phyloP scores from a whole-genome alignment of 768 basidiomycete species.

The Hygrocybe coccinea region DNA sequence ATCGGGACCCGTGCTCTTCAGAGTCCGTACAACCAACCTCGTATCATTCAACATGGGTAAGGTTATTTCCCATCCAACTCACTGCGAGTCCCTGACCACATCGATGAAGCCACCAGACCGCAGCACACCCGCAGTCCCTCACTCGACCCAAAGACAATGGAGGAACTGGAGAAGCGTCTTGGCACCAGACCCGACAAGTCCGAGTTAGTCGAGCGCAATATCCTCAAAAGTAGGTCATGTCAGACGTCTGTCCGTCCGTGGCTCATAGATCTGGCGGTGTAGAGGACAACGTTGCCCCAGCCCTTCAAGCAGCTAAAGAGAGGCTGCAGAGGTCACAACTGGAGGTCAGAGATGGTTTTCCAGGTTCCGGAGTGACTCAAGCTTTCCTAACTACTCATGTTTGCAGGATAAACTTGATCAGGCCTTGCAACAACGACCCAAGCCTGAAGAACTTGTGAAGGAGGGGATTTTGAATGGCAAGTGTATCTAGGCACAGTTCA shows the following conservation, averaged over 20 bases:
- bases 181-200: conserved; percentile 52
- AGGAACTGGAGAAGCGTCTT: conserved; percentile 52
- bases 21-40: too few species aligned
- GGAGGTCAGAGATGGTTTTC: conserved; percentile 39
- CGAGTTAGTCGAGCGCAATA: conserved; percentile 62
- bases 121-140: conserved; percentile 1
- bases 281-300: conserved; percentile 64
- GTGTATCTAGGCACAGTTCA: not conserved
- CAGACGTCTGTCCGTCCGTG: not conserved
- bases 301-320: conserved; percentile 55
- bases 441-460: conserved; percentile 58
- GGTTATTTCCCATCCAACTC: too few species aligned
- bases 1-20: too few species aligned
- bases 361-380: not conserved
- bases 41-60: too few species aligned
- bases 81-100: too few species aligned
- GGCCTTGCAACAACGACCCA: conserved; percentile 53
- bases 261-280: conserved; percentile 2
- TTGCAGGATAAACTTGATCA: conserved; percentile 59
- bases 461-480: conserved; percentile 51
- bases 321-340: conserved; percentile 58
- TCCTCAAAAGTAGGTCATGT: conserved; percentile 51
- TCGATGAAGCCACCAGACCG: conserved; percentile 21
- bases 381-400: not conserved
- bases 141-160: conserved; percentile 20